Percentiles rank a stretch among this genome's conserved stretches.
These are phyloP conservation scores for Pterocarpus macrocarpus DNA, from an alignment of 306 rosid species.

Conservation along the genomic window DNA sequence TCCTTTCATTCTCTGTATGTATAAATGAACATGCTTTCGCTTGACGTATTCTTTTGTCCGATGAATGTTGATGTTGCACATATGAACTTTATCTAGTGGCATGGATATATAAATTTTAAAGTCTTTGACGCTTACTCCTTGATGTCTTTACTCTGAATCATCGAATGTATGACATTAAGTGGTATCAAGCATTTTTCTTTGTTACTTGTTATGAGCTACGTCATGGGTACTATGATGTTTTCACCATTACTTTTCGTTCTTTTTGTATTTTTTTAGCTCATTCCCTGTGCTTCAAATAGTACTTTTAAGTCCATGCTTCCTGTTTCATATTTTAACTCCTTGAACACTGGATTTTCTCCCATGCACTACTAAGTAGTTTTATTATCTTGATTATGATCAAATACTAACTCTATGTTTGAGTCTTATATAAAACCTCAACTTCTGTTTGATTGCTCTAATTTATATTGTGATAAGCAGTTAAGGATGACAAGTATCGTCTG, in stretches of 20 bases:
- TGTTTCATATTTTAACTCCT: conserved; percentile 1
- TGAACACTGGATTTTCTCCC: conserved; percentile 6
- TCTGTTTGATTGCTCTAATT: conserved; percentile 29
- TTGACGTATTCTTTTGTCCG: conserved; percentile 6
- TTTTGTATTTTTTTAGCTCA: not conserved
- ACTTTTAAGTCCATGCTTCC: not conserved
- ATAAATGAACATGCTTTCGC: not conserved
- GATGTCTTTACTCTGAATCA: not conserved
- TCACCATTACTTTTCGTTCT: not conserved
- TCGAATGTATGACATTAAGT: conserved; percentile 7
- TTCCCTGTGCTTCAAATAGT: not conserved
- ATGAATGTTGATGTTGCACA: conserved; percentile 17
- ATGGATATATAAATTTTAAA: not conserved
- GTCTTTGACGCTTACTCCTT: conserved; percentile 10
- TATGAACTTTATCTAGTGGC: conserved; percentile 13
- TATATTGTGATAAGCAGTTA: not conserved
- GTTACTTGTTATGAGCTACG: not conserved
- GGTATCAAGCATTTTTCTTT: not conserved
- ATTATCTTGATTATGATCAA: conserved; percentile 9
- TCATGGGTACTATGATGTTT: not conserved
- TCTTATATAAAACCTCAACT: conserved; percentile 7
- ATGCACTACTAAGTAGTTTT: not conserved
- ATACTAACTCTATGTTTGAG: not conserved
- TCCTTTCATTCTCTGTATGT: not conserved
- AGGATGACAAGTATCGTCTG: conserved; percentile 16